These are phyloP conservation scores for Plasmodium reichenowi DNA, from an alignment of 169 alveolate species.

Conservation along the genomic window DNA sequence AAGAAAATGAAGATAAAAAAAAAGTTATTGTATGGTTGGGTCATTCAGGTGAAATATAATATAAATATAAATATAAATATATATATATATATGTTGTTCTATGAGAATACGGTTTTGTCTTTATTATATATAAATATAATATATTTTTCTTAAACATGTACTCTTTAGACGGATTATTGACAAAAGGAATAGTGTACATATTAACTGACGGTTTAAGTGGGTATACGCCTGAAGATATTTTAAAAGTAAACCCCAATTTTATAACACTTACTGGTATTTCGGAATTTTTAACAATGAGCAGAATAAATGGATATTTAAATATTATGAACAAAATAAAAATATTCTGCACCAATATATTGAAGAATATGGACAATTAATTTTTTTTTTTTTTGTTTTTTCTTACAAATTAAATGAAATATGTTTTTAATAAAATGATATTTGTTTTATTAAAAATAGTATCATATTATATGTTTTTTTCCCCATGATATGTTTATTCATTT, in stretches of 20 bases:
- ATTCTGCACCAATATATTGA: constrained; percentile 35
- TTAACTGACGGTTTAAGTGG: constrained; percentile 76
- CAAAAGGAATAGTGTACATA: constrained; percentile 76
- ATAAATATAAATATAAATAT: not conserved
- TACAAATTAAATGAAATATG: not conserved
- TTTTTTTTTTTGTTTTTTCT: not conserved
- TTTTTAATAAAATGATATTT: too few species aligned
- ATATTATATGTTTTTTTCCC: too few species aligned
- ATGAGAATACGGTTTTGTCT: not conserved
- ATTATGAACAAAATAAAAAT: constrained; percentile 72
- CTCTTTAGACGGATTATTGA: constrained; percentile 53
- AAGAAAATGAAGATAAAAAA: constrained; percentile 9
- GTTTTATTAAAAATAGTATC: too few species aligned
- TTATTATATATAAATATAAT: not conserved
- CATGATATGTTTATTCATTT: too few species aligned
- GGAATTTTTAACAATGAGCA: constrained; percentile 75
- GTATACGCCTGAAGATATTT: constrained; percentile 55
- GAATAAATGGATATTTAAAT: constrained; percentile 75
- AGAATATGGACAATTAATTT: constrained; percentile 31
- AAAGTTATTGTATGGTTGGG: constrained; percentile 70
- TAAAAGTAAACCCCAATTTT: constrained; percentile 70
- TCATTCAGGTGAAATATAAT: constrained; percentile 55
- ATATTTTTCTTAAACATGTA: too few species aligned
- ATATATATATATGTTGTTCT: not conserved
- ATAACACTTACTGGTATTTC: constrained; percentile 67